phyloP scores from a whole-genome alignment of 169 alveolate species.

The Cryptosporidium andersoni region DNA sequence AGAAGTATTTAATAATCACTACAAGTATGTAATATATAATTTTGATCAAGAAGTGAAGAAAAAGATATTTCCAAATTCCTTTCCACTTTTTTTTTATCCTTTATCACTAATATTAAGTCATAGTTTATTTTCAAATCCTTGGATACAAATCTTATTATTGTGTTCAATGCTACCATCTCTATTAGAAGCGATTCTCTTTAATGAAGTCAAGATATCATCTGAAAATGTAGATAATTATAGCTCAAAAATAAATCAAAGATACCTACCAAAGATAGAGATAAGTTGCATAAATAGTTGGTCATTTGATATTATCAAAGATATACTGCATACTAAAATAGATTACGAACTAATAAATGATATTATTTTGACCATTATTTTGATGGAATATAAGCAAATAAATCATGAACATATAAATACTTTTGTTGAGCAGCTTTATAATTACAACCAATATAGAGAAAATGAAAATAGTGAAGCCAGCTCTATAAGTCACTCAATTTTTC shows the following conservation, averaged over 20 bases:
- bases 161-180: slow-evolving; percentile 15
- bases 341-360: slow-evolving; percentile 30
- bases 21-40: background rate
- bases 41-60: background rate
- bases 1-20: background rate
- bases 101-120: slow-evolving; percentile 37
- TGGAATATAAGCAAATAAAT: background rate
- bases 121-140: slow-evolving; percentile 10
- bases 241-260: background rate
- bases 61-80: slow-evolving; percentile 8
- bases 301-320: background rate
- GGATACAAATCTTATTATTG: slow-evolving; percentile 24
- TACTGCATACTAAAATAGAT: slow-evolving; percentile 16
- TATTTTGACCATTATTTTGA: slow-evolving; percentile 4
- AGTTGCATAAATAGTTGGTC: slow-evolving; percentile 5
- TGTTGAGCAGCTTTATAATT: too few species aligned
- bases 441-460: too few species aligned
- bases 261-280: slow-evolving; percentile 28
- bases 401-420: too few species aligned
- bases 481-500: too few species aligned
- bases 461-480: too few species aligned
- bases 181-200: slow-evolving; percentile 29
- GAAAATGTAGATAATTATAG: background rate
- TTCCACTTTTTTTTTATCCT: slow-evolving; percentile 48
- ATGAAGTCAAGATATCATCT: background rate